Evolutionary conservation across 345 rosid species (phyloP), one percentile per base, ranked within the genome.

Genomic region (Aegle marmelos): DNA sequence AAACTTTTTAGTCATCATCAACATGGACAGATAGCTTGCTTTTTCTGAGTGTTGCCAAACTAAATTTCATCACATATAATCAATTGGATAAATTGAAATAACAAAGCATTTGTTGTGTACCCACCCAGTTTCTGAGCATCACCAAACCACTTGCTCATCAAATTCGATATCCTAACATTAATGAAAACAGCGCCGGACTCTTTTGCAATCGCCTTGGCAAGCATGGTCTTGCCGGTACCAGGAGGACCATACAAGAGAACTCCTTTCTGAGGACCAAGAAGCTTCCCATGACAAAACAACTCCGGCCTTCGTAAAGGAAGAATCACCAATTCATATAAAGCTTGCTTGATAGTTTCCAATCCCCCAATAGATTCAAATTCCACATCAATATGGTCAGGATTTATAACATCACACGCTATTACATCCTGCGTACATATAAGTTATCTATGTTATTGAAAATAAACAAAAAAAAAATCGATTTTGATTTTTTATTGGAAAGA

Each of bases 131-230:
- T 96, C 84, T 92, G 99, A 63, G 98, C 97, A 89, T 94, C 99
- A 76, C 98, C 98, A 88, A 96, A 94, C 99, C 98, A 92, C 82
- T 94, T 92, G 97, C 98, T 94, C 99, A 92, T 94, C 17, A 96
- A 85, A 86, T 92, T 92, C 0, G 98, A 91, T 65, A 96, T 84
- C 88, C 89, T 85, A 31, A 96, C 98, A 79, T 96, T 96, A 34
- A 94, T 96, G 75, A 94, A 96, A 80, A 96, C 97, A 83, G 98
- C 98, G 76, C 98, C 97, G 13, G 98, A 96, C 75, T 96, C 99
- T 85, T 87, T 96, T 11, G 98, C 98, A 81, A 96, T 94, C 74
- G 99, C 98, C 86, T 96, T 96, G 72, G 99, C 98, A 82, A 96
- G 94, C 98, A 96, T 96, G 56, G 99, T 96, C 92, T 94, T 94